Evolutionary conservation across 352 stramenopile genomes (phyloP), one percentile per base, ranked within the genome.

Genomic region (Globisporangium nunn): DNA sequence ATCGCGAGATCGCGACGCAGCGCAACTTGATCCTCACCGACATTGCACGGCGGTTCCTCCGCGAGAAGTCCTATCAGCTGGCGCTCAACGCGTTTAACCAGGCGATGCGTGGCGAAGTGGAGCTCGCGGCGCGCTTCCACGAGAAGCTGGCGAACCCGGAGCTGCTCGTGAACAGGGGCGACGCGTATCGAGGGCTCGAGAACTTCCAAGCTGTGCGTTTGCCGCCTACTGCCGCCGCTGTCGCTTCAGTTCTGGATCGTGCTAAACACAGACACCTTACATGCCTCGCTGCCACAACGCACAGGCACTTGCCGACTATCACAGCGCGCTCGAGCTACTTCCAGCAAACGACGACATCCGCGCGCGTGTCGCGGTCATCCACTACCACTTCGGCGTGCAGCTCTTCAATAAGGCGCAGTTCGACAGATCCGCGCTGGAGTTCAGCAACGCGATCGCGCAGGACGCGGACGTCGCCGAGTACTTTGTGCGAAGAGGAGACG

Each of bases 41-140:
- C 55, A 71, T 91, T 1, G 79, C 77, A 23, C 69, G 78, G 28
- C 66, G 68, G 5, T 87, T 87, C 47, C 33, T 91, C 28, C 54
- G 40, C 5, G 62, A 79, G 39, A 74, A 84, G n/a, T 75, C 71
- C 6, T 91, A 70, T 41, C 77, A 95, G 11, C 66, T 89, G 7
- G 79, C 79, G 41, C 70, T 91, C 33, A 93, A 90, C 43, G 75
- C 79, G 33, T 86, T 91, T 69, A 93, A 93, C 56, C 74, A 90
- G 57, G 78, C 81, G 23, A 88, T 93, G 33, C 74, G 71, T 28
- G 64, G 74, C 10, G 75, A 91, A 30, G 58, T 65, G 18, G 71
- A 86, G 48, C 59, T 90, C 3, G 43, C 62, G 2, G 61, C 78
- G 30, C 68, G 68, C n/a, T 83, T 80, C 39, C 62, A 66, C 8